These are phyloP conservation scores for Hymenotorrendiella dingleyae DNA, from an alignment of 2,329 filamentous ascomycete genomes.

Conservation along the genomic window DNA sequence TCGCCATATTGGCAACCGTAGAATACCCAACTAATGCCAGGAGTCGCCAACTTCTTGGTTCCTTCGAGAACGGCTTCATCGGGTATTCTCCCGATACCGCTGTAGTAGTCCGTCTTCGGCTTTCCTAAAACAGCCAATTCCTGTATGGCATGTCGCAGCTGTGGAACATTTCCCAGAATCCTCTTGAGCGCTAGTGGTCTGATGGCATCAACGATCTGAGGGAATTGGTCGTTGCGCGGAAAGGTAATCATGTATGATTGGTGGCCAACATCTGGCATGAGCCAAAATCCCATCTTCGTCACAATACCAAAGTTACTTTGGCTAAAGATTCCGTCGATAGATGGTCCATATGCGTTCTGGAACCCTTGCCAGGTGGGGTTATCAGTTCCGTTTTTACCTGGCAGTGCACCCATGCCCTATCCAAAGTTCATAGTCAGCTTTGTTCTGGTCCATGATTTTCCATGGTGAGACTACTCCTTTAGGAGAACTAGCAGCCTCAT, in stretches of 20 bases:
- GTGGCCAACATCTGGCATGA: slow-evolving; percentile 47
- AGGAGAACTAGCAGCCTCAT: too few relatives aligned
- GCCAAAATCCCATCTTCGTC: slow-evolving; percentile 48
- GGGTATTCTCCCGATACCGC: slow-evolving; percentile 23
- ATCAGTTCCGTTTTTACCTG: slow-evolving; percentile 31
- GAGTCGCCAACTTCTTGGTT: slow-evolving; percentile 25
- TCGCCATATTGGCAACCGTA: slow-evolving; percentile 30
- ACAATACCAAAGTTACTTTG: slow-evolving; percentile 48
- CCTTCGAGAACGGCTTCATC: slow-evolving; percentile 26
- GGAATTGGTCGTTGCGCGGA: slow-evolving; percentile 42
- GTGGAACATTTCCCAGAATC: slow-evolving; percentile 29
- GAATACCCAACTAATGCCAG: slow-evolving; percentile 30
- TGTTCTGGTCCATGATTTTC: too few relatives aligned
- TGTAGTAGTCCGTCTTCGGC: slow-evolving; percentile 25
- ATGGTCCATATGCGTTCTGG: slow-evolving; percentile 35
- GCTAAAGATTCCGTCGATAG: slow-evolving; percentile 42
- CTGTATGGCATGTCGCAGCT: slow-evolving; percentile 29
- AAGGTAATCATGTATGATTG: slow-evolving; percentile 41
- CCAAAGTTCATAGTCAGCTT: too few relatives aligned
- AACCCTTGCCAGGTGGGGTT: slow-evolving; percentile 37
- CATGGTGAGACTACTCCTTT: too few relatives aligned
- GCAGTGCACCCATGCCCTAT: slow-evolving; percentile 43
- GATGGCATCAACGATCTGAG: slow-evolving; percentile 42
- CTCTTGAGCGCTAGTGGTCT: slow-evolving; percentile 28
- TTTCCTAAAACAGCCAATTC: slow-evolving; percentile 29